Conservation (phyloP, 441 rosid species). For the Sinapis alba region DNA sequence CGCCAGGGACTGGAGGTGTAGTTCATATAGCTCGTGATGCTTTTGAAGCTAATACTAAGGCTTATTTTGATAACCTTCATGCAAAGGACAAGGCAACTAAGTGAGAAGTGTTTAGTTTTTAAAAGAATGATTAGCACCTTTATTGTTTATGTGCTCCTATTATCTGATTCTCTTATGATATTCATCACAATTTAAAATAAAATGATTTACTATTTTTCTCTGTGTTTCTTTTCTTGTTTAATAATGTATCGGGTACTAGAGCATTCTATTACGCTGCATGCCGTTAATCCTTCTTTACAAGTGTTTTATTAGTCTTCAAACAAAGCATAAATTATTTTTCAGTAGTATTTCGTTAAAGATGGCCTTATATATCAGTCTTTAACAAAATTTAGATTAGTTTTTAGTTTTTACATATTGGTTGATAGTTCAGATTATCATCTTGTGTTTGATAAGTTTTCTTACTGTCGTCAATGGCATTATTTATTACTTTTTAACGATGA, state of each 20-base stretch:
- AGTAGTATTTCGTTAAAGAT: neutral
- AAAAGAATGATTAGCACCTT: neutral
- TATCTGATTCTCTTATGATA: slow-evolving; percentile 10
- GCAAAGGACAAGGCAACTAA: slow-evolving; percentile 25
- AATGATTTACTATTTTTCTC: slow-evolving; percentile 10
- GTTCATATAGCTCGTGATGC: slow-evolving; percentile 4
- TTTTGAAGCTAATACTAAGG: slow-evolving; percentile 12
- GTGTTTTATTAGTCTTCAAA: neutral
- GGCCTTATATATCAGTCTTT: neutral
- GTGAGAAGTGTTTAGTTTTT: neutral
- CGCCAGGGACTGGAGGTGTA: slow-evolving; percentile 20
- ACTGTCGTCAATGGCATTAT: neutral
- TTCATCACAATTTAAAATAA: slow-evolving; percentile 15
- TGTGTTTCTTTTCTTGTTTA: neutral
- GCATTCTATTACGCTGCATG: neutral
- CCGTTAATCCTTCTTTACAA: neutral
- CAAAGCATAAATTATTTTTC: neutral
- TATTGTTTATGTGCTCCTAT: slow-evolving; percentile 11
- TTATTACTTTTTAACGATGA: neutral
- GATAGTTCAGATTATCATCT: neutral
- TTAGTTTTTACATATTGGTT: neutral
- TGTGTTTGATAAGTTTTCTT: neutral
- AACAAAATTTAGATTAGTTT: neutral
- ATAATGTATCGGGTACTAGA: neutral
- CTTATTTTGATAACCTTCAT: slow-evolving; percentile 17